Base-by-base conservation (phyloP, 2,329 filamentous ascomycete species). In the Pseudopithomyces maydicus region DNA sequence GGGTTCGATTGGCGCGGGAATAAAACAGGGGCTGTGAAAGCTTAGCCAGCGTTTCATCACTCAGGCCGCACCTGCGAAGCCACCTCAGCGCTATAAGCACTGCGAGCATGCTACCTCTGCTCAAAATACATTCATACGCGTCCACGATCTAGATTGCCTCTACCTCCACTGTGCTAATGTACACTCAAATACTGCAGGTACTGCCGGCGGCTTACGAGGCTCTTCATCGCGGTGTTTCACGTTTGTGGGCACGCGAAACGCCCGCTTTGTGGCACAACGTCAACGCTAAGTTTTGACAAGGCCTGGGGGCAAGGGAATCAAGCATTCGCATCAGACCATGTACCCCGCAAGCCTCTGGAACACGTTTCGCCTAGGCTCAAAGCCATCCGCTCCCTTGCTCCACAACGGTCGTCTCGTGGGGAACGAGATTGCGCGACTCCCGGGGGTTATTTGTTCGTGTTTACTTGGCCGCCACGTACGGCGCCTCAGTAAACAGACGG, bases 251-350 rank as follows among this genome's bases (percentile, higher is more conserved):
- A 59, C 56, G 47, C 61, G 59, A 64, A 64, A 64, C 61, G 57
- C 45, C 44, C 42, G 43, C 33, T 44, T 17, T 20, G 29, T 32
- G 44, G 29, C 23, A 33, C 51, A 35, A 35, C 52, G 39, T 33
- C 55, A 55, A 55, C 45, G 54, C 58, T 52, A 53, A 29, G 56
- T 57, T 60, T 61, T 64, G 55, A 56, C 44, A 51, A 57, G 61
- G 59, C 56, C 45, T 61, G 59, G 56, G 64, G 56, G 64, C 59
- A 71, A 70, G 65, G 64, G 65, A 55, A 50, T 59, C 62, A 73
- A 64, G 68, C 70, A 42, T 69, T 71, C 66, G 58, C 58, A 57
- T 52, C 54, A 58, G 38, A 44, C 35, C 56, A 50, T 44, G 20
- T 45, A 45, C 50, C 38, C 39, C 35, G 23, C 41, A 49, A 41